Evolutionary conservation across 495 filamentous ascomycete species (phyloP).

Genomic region (Tetracladium setigerum): DNA sequence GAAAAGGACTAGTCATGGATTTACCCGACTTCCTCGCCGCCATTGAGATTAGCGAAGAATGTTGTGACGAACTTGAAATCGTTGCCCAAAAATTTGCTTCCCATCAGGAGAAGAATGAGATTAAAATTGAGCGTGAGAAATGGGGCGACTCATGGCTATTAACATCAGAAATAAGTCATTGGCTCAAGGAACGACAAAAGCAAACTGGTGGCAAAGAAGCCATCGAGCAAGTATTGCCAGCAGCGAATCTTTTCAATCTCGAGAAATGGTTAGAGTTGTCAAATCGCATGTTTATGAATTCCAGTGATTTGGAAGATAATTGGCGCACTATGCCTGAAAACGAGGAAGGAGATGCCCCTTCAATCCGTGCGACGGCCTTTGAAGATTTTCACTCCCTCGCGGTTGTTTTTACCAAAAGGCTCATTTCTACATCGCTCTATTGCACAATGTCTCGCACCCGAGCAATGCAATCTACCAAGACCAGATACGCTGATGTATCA

Average conservation of each 20-base stretch:
- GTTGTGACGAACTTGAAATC: slow-evolving; percentile 56
- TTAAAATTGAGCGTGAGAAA: slow-evolving; percentile 40
- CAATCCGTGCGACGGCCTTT: slow-evolving; percentile 59
- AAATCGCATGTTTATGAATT: slow-evolving; percentile 71
- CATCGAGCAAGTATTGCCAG: slow-evolving; percentile 32
- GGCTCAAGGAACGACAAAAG: slow-evolving; percentile 26
- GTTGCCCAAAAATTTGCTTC: slow-evolving; percentile 54
- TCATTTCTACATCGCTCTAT: slow-evolving; percentile 60
- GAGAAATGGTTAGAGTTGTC: slow-evolving; percentile 58
- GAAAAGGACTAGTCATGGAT: slow-evolving; percentile 12
- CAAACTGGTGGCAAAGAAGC: slow-evolving; percentile 24
- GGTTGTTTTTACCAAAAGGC: slow-evolving; percentile 55
- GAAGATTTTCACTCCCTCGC: slow-evolving; percentile 66
- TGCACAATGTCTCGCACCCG: slow-evolving; percentile 53
- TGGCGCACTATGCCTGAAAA: slow-evolving; percentile 47
- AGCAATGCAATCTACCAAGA: slow-evolving; percentile 31
- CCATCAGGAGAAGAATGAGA: slow-evolving; percentile 50
- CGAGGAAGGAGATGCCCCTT: slow-evolving; percentile 44
- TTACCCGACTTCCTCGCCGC: slow-evolving; percentile 59
- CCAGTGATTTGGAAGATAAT: slow-evolving; percentile 47
- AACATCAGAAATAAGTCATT: slow-evolving; percentile 32
- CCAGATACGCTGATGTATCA: slow-evolving; percentile 34
- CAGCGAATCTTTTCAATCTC: slow-evolving; percentile 50
- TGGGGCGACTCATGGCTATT: slow-evolving; percentile 45
- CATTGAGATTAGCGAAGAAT: slow-evolving; percentile 59